Evolutionary conservation across 352 stramenopile genomes (phyloP).

Genomic region (Saprolegnia parasitica): DNA sequence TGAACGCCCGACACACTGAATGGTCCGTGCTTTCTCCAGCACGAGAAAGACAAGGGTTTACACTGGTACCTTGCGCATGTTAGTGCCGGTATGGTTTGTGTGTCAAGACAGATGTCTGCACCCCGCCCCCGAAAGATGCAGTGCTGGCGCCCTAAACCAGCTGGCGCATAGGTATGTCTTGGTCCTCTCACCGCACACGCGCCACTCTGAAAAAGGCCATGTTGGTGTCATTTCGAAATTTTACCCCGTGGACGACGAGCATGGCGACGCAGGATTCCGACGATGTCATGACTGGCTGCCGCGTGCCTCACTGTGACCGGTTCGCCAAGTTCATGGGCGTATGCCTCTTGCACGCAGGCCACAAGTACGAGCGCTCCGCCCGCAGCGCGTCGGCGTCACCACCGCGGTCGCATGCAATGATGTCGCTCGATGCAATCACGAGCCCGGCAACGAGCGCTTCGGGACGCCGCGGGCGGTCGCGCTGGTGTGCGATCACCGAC

Average conservation of each 20-base stretch:
- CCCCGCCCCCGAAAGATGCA: too few species aligned
- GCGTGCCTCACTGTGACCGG: neutral
- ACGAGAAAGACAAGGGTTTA: too few species aligned
- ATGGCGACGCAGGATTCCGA: neutral
- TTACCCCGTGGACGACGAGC: neutral
- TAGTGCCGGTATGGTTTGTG: too few species aligned
- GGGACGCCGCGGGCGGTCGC: neutral
- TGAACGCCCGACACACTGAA: too few species aligned
- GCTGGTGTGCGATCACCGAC: slow-evolving; percentile 9
- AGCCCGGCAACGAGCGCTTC: slow-evolving; percentile 6
- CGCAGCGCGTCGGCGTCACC: neutral
- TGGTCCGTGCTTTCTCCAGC: too few species aligned
- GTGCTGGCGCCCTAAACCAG: neutral
- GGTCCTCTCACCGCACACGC: neutral
- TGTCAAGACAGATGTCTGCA: too few species aligned
- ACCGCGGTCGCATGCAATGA: neutral
- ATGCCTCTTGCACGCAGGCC: slow-evolving; percentile 9
- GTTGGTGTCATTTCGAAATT: neutral
- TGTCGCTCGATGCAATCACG: neutral
- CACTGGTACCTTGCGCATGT: too few species aligned
- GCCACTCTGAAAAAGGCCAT: neutral
- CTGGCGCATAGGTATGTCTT: neutral
- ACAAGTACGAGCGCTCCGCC: neutral
- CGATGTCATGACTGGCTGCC: neutral
- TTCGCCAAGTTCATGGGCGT: slow-evolving; percentile 11